Conservation (phyloP, 306 rosid genomes). For the Herpetospermum pedunculosum region DNA sequence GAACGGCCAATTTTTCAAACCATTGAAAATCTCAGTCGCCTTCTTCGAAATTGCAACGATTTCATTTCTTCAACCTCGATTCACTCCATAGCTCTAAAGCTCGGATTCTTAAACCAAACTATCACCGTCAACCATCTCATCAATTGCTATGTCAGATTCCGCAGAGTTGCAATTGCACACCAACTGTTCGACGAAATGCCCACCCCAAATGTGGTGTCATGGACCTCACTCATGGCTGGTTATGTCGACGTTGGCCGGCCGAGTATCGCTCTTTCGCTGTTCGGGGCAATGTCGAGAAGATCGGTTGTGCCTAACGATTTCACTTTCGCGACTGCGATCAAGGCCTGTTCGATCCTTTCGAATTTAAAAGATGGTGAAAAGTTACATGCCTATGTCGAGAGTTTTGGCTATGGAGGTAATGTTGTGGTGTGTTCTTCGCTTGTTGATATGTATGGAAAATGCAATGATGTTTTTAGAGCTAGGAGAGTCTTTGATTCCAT, state of each 20-base stretch:
- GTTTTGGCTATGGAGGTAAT: conserved; percentile 35
- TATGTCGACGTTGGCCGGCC: conserved; percentile 31
- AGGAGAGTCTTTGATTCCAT: conserved; percentile 43
- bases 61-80: conserved; percentile 25
- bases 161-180: conserved; percentile 31
- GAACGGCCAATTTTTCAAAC: conserved; percentile 20
- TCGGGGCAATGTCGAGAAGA: conserved; percentile 31
- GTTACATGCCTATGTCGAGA: conserved; percentile 40
- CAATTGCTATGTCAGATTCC: conserved; percentile 38
- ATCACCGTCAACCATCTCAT: conserved; percentile 46
- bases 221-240: conserved; percentile 74
- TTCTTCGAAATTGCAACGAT: conserved; percentile 32
- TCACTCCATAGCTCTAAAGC: conserved; percentile 37
- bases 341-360: conserved; percentile 58
- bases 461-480: conserved; percentile 47
- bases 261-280: conserved; percentile 27
- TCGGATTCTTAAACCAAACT: conserved; percentile 35
- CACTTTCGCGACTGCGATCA: conserved; percentile 50
- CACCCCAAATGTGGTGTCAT: conserved; percentile 54
- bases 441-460: conserved; percentile 76
- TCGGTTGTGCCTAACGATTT: conserved; percentile 52
- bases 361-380: conserved; percentile 30
- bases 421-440: conserved; percentile 60
- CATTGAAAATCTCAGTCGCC: conserved; percentile 23
- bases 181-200: conserved; percentile 55